phyloP scores from a whole-genome alignment of 1,284 basidiomycete species.

The Serendipita sp. region DNA sequence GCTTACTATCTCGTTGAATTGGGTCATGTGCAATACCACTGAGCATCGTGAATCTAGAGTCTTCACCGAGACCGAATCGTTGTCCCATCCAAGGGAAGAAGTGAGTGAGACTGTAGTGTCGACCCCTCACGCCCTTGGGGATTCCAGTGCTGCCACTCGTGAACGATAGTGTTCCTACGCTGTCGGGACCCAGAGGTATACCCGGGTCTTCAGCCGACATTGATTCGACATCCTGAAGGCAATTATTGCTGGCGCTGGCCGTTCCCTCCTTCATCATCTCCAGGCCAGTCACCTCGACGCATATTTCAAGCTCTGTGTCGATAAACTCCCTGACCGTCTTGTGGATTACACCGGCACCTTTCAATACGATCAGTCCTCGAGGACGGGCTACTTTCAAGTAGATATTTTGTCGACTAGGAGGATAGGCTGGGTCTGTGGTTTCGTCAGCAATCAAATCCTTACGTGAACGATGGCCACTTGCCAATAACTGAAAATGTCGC shows the following conservation, averaged over 20 bases:
- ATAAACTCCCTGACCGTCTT: conserved; percentile 81
- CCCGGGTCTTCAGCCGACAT: conserved; percentile 63
- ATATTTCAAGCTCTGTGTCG: conserved; percentile 65
- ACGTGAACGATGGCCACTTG: conserved; percentile 25
- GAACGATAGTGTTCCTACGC: conserved; percentile 88
- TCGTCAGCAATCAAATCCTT: conserved; percentile 2
- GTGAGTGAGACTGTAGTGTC: conserved; percentile 94
- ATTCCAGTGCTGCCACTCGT: conserved; percentile 97
- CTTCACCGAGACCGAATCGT: conserved; percentile 61
- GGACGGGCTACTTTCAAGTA: conserved; percentile 92
- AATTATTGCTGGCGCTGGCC: conserved; percentile 38
- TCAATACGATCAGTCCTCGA: conserved; percentile 83
- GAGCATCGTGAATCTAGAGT: conserved; percentile 93
- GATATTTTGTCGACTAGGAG: conserved; percentile 85
- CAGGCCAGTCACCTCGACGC: conserved; percentile 87
- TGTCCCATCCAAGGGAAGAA: conserved; percentile 99
- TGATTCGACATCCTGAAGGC: conserved; percentile 30
- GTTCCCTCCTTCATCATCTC: conserved; percentile 52
- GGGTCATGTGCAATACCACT: conserved; percentile 99
- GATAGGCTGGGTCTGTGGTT: conserved; percentile 82
- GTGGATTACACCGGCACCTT: conserved; percentile 75
- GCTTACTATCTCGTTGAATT: conserved; percentile 92
- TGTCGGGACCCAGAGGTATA: conserved; percentile 85
- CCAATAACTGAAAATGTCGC: conserved; percentile 97
- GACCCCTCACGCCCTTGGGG: conserved; percentile 91